phyloP scores from a whole-genome alignment of 1,284 basidiomycete genomes.

The Thelephora terrestris region DNA sequence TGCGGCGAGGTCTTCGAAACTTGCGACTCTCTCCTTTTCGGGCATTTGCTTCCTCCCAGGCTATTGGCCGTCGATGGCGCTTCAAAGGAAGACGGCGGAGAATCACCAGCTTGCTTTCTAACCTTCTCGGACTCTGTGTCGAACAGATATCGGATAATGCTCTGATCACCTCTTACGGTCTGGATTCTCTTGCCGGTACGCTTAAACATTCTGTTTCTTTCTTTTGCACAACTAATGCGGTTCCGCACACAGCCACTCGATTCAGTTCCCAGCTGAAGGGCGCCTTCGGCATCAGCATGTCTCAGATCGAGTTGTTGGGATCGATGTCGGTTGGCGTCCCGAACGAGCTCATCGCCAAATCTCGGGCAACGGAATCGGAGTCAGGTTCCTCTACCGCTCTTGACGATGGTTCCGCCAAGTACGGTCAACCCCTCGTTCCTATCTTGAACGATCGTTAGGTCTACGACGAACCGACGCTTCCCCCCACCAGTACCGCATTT shows the following conservation, averaged over 20 bases:
- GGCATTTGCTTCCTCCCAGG: slow-evolving; percentile 14
- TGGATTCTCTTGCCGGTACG: slow-evolving; percentile 22
- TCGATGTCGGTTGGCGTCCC: slow-evolving; percentile 18
- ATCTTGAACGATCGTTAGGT: slow-evolving; percentile 21
- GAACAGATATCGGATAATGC: slow-evolving; percentile 20
- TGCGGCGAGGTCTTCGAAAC: slow-evolving; percentile 16
- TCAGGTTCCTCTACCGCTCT: slow-evolving; percentile 1
- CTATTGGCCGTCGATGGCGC: slow-evolving; percentile 11
- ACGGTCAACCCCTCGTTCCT: slow-evolving; percentile 19
- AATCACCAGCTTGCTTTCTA: slow-evolving; percentile 18
- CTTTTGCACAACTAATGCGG: slow-evolving; percentile 5
- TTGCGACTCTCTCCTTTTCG: slow-evolving; percentile 18
- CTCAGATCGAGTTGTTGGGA: slow-evolving; percentile 22
- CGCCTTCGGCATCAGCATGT: slow-evolving; percentile 18
- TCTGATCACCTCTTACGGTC: slow-evolving; percentile 22
- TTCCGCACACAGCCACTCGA: slow-evolving; percentile 13
- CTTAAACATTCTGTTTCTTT: slow-evolving; percentile 7
- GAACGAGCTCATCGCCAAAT: slow-evolving; percentile 16
- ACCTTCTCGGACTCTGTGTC: slow-evolving; percentile 15
- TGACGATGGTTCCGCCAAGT: slow-evolving; percentile 18
- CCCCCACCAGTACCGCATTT: slow-evolving; percentile 21
- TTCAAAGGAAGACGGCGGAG: slow-evolving; percentile 8
- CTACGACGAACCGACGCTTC: slow-evolving; percentile 21
- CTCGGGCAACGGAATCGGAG: slow-evolving; percentile 4
- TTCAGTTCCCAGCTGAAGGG: slow-evolving; percentile 21